Evolutionary conservation across 306 rosid genomes (phyloP).

Genomic region (Vigna unguiculata): DNA sequence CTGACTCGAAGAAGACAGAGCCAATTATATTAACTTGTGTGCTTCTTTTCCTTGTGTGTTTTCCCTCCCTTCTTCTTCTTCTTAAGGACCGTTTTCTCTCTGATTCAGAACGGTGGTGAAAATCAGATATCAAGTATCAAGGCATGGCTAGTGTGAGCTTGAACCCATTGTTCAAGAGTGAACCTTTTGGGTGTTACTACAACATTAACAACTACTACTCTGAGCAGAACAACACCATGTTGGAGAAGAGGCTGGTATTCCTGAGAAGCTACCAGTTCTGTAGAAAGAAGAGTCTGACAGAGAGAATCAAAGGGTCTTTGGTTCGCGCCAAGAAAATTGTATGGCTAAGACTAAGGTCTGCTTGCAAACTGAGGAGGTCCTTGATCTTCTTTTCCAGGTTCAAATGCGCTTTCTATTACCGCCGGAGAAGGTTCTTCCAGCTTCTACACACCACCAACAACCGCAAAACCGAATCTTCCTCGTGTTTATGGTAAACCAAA

Average conservation of each 20-base stretch:
- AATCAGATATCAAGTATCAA: neutral
- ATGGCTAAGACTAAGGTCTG: constrained; percentile 63
- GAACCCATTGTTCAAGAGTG: constrained; percentile 59
- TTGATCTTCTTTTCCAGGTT: constrained; percentile 53
- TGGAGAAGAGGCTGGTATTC: constrained; percentile 82
- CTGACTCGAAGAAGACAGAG: neutral
- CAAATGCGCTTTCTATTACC: constrained; percentile 61
- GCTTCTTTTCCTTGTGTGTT: neutral
- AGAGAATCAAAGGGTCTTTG: constrained; percentile 69
- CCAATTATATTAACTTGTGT: neutral
- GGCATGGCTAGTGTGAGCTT: constrained; percentile 36
- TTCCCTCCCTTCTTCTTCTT: neutral
- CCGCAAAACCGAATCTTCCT: constrained; percentile 44
- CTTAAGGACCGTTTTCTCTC: neutral
- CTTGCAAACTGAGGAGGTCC: constrained; percentile 48
- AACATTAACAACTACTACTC: constrained; percentile 39
- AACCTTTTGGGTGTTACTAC: constrained; percentile 53
- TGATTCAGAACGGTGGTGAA: constrained; percentile 42
- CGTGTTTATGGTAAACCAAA: constrained; percentile 42
- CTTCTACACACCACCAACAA: constrained; percentile 47
- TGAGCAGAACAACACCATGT: constrained; percentile 56
- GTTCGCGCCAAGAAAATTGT: constrained; percentile 65
- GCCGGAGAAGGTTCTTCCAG: constrained; percentile 65
- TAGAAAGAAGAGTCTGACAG: constrained; percentile 65
- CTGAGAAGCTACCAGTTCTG: constrained; percentile 89